phyloP scores from a whole-genome alignment of 2,329 filamentous ascomycete genomes.

The Pseudogymnoascus sp. region DNA sequence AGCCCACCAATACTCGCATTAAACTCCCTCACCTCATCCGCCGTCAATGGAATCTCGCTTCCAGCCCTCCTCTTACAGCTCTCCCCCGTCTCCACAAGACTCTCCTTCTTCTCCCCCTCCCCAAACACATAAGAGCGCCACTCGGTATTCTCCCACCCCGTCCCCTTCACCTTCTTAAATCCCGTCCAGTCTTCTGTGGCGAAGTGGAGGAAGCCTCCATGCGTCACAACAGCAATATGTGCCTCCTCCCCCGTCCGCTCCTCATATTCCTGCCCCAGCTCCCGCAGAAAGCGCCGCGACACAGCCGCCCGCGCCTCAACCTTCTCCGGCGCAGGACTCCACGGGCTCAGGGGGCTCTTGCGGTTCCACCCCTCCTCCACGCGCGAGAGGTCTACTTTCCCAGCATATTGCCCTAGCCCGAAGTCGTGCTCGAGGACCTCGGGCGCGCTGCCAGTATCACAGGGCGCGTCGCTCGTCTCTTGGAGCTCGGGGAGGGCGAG shows the following conservation, averaged over 20 bases:
- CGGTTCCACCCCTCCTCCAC: conserved; percentile 64
- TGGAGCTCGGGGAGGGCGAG: conserved; percentile 68
- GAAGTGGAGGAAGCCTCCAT: conserved; percentile 79
- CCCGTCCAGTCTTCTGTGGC: conserved; percentile 75
- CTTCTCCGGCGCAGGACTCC: conserved; percentile 39
- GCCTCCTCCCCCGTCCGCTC: conserved; percentile 37
- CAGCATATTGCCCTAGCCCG: conserved; percentile 28
- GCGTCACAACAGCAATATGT: conserved; percentile 70
- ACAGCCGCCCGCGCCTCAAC: conserved; percentile 54
- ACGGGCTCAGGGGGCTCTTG: conserved; percentile 42
- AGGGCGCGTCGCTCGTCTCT: conserved; percentile 67
- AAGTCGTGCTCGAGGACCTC: conserved; percentile 54
- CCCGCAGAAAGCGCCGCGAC: conserved; percentile 51
- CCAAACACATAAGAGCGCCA: conserved; percentile 24
- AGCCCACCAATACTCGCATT: conserved; percentile 15
- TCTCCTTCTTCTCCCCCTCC: conserved; percentile 16
- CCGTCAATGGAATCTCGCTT: conserved; percentile 17
- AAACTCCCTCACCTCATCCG: conserved; percentile 24
- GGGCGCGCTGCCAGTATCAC: conserved; percentile 63
- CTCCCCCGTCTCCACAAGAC: conserved; percentile 23
- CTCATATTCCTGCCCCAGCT: conserved; percentile 24
- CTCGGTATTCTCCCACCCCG: conserved; percentile 28
- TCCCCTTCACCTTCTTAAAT: conserved; percentile 21
- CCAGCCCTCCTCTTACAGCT: conserved; percentile 21
- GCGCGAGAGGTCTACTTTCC: conserved; percentile 54